Evolutionary conservation across 208 protist species (phyloP).

Genomic region (Leishmania gerbilli): DNA sequence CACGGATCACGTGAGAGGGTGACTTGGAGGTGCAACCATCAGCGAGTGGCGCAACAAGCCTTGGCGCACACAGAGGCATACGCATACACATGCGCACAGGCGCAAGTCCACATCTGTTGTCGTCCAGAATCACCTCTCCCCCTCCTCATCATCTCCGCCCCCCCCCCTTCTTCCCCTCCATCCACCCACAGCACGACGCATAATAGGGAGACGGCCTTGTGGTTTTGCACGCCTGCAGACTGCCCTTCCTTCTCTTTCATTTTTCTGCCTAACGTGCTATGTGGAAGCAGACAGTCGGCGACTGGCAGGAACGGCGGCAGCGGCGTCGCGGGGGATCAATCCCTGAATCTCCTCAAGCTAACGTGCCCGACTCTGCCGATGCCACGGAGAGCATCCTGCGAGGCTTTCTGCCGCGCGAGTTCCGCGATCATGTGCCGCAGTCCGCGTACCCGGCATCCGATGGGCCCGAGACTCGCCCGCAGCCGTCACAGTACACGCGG

Average conservation of each 20-base stretch:
- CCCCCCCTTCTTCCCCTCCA: not conserved
- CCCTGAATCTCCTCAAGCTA: slow-evolving; percentile 12
- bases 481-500: not conserved
- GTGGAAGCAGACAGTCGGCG: slow-evolving; percentile 66
- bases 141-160: not conserved
- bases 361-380: slow-evolving; percentile 18
- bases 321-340: slow-evolving; percentile 21
- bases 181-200: not conserved
- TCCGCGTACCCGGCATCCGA: slow-evolving; percentile 18
- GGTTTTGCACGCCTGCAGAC: not conserved
- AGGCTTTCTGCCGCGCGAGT: slow-evolving; percentile 28
- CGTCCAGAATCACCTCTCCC: not conserved
- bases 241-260: too few species aligned
- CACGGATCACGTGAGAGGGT: not conserved
- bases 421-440: slow-evolving; percentile 18
- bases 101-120: not conserved
- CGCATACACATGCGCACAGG: not conserved
- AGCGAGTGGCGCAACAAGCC: not conserved
- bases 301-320: slow-evolving; percentile 73
- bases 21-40: too few species aligned
- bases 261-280: slow-evolving; percentile 17
- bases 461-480: slow-evolving; percentile 2
- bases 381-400: slow-evolving; percentile 16
- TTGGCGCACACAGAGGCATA: not conserved
- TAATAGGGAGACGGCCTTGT: not conserved